These are phyloP conservation scores for Pseudozyma thailandica DNA, from an alignment of 1,284 basidiomycete species.

Conservation along the genomic window DNA sequence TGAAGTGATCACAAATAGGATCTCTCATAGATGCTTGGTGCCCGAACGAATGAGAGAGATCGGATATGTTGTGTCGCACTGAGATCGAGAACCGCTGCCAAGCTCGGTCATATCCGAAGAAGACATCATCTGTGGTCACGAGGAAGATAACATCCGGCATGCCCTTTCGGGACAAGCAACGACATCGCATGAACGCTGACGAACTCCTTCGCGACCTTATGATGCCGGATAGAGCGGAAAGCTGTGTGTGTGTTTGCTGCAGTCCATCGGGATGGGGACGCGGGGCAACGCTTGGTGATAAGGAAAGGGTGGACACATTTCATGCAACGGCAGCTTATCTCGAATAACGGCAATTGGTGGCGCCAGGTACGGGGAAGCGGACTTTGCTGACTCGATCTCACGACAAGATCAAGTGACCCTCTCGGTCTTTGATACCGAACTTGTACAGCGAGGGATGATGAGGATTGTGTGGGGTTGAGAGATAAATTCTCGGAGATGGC, in stretches of 20 bases:
- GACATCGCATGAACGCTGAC: neutral
- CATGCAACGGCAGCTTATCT: neutral
- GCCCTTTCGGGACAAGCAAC: neutral
- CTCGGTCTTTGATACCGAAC: too few relatives aligned
- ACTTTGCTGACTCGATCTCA: too few relatives aligned
- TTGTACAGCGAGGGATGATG: too few relatives aligned
- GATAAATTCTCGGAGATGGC: slow-evolving; percentile 46
- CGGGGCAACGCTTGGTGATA: slow-evolving; percentile 1
- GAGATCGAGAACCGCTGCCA: neutral
- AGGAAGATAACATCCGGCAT: neutral
- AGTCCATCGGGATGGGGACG: neutral
- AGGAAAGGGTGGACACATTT: neutral
- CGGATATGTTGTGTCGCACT: too few relatives aligned
- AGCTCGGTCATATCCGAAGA: neutral
- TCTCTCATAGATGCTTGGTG: too few relatives aligned
- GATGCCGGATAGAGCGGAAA: neutral
- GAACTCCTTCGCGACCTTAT: neutral
- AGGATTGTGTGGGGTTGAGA: neutral
- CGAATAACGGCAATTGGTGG: neutral
- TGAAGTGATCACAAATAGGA: too few relatives aligned
- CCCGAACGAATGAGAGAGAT: too few relatives aligned
- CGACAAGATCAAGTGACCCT: too few relatives aligned
- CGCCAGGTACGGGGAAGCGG: slow-evolving; percentile 2
- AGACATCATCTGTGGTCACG: neutral
- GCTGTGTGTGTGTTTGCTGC: too few relatives aligned